Conservation (phyloP, 192 early-diverging fungal genomes). For the Chytriomyces sp. region DNA sequence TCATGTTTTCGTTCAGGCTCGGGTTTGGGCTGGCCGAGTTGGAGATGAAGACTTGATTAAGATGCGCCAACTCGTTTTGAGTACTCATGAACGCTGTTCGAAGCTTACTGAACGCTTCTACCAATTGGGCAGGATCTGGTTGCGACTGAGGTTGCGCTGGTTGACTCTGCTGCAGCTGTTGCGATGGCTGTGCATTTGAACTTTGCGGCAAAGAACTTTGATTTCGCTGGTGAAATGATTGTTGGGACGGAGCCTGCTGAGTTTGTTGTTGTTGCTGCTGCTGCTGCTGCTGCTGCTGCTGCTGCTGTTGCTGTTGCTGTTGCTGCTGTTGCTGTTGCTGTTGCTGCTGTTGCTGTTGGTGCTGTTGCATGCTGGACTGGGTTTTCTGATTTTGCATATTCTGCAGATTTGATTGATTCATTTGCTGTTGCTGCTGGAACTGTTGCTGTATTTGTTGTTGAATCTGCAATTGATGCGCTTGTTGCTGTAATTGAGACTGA, state of each 20-base stretch:
- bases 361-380: neutral
- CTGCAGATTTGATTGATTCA: neutral
- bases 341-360: no score
- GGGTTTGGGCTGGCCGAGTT: neutral
- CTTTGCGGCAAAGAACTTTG: neutral
- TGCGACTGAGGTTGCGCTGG: neutral
- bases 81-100: neutral
- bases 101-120: neutral
- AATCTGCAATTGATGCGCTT: neutral
- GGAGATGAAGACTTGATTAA: neutral
- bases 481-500: neutral
- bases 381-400: neutral
- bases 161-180: neutral
- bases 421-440: neutral
- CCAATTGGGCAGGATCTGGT: neutral
- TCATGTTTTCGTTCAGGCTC: neutral
- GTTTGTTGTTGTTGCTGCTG: neutral
- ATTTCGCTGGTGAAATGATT: neutral
- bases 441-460: slow-evolving; percentile 5
- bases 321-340: slow-evolving; percentile 1
- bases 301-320: no score
- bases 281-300: neutral
- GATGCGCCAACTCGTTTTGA: neutral
- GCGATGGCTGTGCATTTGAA: neutral
- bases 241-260: neutral